These are phyloP conservation scores for Hanseniaspora osmophila DNA, from an alignment of 805 yeast species.

Conservation along the genomic window DNA sequence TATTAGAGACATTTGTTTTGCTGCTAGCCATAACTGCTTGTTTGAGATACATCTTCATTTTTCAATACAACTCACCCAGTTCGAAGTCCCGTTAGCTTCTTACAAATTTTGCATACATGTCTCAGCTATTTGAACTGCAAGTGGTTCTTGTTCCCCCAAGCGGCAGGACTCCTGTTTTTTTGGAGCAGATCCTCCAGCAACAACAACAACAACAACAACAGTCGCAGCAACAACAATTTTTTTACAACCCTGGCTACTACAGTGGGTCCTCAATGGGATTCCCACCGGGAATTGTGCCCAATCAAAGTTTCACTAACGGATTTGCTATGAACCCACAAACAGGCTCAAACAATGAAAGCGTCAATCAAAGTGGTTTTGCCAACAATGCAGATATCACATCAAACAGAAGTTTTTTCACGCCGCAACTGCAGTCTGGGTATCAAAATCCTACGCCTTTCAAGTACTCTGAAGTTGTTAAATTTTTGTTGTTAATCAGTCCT, in stretches of 20 bases:
- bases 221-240: not conserved
- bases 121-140: not conserved
- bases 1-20: too few species aligned
- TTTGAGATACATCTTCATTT: too few species aligned
- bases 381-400: not conserved
- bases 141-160: not conserved
- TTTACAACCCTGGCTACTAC: not conserved
- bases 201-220: not conserved
- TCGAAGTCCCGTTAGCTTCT: not conserved
- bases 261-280: not conserved
- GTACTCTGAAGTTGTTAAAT: slow-evolving; percentile 25
- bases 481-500: slow-evolving; percentile 49
- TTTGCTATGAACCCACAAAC: not conserved
- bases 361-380: not conserved
- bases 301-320: not conserved
- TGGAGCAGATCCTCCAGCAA: not conserved
- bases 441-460: not conserved
- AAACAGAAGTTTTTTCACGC: not conserved
- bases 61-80: not conserved
- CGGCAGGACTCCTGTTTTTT: not conserved
- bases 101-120: not conserved
- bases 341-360: not conserved
- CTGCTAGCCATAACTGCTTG: too few species aligned
- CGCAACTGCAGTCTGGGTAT: not conserved
- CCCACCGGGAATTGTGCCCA: not conserved